Evolutionary conservation across 352 stramenopile genomes (phyloP).

Genomic region (Globisporangium cederbergense): DNA sequence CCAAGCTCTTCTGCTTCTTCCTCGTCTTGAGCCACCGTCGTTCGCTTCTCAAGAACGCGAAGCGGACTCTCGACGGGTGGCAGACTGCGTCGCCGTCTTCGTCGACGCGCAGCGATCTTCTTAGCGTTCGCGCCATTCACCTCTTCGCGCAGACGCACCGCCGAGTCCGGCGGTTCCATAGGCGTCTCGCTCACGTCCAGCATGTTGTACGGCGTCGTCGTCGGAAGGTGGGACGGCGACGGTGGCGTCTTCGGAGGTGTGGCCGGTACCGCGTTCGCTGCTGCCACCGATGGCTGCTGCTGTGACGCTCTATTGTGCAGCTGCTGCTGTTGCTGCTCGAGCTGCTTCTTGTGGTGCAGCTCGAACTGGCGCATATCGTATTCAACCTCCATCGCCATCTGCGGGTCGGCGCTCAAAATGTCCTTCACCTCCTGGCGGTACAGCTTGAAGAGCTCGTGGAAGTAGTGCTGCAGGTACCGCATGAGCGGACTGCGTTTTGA

Average conservation of each 20-base stretch:
- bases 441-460: constrained; percentile 92
- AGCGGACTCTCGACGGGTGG: constrained; percentile 41
- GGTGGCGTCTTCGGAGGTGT: constrained; percentile 25
- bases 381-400: constrained; percentile 94
- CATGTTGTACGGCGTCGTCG: constrained; percentile 23
- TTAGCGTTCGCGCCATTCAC: constrained; percentile 24
- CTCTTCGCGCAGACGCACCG: constrained; percentile 28
- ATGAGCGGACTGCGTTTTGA: constrained; percentile 92
- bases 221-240: constrained; percentile 18
- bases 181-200: constrained; percentile 38
- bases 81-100: constrained; percentile 42
- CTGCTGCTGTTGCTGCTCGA: constrained; percentile 36
- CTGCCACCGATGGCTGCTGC: not conserved
- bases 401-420: constrained; percentile 90
- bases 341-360: constrained; percentile 51
- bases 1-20: constrained; percentile 26
- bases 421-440: constrained; percentile 94
- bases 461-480: constrained; percentile 92
- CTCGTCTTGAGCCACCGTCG: constrained; percentile 20
- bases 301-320: constrained; percentile 7
- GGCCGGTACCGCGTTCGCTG: not conserved
- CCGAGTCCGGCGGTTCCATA: constrained; percentile 18
- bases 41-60: constrained; percentile 30
- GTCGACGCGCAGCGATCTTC: constrained; percentile 19
- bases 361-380: constrained; percentile 91